Evolutionary conservation across 352 stramenopile genomes (phyloP).

Genomic region (Salisapilia sapeloensis): DNA sequence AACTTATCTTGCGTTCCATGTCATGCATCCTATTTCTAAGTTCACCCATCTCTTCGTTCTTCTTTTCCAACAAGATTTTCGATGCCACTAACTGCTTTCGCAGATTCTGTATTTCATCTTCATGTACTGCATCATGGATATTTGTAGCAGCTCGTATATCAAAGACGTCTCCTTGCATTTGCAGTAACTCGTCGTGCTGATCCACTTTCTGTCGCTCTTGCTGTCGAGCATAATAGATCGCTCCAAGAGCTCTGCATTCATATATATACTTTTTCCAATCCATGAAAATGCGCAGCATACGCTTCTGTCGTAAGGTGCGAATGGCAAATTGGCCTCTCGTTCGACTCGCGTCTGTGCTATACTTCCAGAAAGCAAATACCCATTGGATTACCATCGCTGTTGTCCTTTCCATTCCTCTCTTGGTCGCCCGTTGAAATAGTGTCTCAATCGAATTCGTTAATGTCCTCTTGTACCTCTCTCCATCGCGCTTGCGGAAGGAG

Average conservation of each 20-base stretch:
- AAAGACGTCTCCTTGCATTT: slow-evolving; percentile 48
- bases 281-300: slow-evolving; percentile 17
- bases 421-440: slow-evolving; percentile 39
- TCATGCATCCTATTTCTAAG: slow-evolving; percentile 29
- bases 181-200: slow-evolving; percentile 20
- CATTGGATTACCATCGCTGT: slow-evolving; percentile 29
- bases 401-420: slow-evolving; percentile 37
- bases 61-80: slow-evolving; percentile 11
- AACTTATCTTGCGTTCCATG: slow-evolving; percentile 8
- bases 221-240: slow-evolving; percentile 48
- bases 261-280: slow-evolving; percentile 40
- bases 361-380: slow-evolving; percentile 47
- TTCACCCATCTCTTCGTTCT: slow-evolving; percentile 36
- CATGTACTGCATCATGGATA: slow-evolving; percentile 19
- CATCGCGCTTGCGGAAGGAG: slow-evolving; percentile 38
- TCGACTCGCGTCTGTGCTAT: slow-evolving; percentile 12
- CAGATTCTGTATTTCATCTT: slow-evolving; percentile 16
- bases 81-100: slow-evolving; percentile 11
- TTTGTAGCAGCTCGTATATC: slow-evolving; percentile 11
- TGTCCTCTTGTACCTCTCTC: slow-evolving; percentile 45
- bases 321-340: slow-evolving; percentile 7
- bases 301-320: slow-evolving; percentile 7
- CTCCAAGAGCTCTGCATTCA: slow-evolving; percentile 40
- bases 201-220: slow-evolving; percentile 26
- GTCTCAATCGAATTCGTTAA: slow-evolving; percentile 36